Evolutionary conservation across 352 stramenopile species (phyloP).

Genomic region (Plasmopara halstedii): DNA sequence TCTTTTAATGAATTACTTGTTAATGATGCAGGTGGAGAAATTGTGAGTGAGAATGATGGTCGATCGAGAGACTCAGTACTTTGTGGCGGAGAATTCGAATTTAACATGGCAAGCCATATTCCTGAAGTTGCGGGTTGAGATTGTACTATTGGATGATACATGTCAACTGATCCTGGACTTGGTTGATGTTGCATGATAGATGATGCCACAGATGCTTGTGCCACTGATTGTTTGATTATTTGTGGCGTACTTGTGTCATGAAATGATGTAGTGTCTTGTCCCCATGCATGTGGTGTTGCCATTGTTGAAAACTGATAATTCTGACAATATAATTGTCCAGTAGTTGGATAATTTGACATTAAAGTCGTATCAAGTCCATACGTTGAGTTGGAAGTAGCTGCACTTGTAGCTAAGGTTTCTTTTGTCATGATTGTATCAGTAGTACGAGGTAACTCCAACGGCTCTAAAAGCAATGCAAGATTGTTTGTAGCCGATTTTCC

Average conservation of each 20-base stretch:
- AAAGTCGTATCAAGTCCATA: slow-evolving; percentile 19
- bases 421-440: slow-evolving; percentile 11
- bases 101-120: slow-evolving; percentile 23
- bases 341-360: slow-evolving; percentile 26
- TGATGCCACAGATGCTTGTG: not conserved
- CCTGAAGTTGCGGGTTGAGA: not conserved
- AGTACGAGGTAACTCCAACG: slow-evolving; percentile 24
- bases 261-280: not conserved
- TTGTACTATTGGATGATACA: slow-evolving; percentile 13
- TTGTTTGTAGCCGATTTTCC: slow-evolving; percentile 10
- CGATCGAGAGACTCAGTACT: no score
- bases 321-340: slow-evolving; percentile 2
- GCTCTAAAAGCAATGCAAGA: slow-evolving; percentile 25
- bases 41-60: slow-evolving; percentile 10
- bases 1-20: slow-evolving; percentile 28
- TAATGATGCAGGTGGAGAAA: slow-evolving; percentile 22
- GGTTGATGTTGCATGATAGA: slow-evolving; percentile 19
- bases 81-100: not conserved
- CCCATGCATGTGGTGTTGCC: not conserved
- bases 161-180: slow-evolving; percentile 20
- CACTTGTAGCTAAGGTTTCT: slow-evolving; percentile 17
- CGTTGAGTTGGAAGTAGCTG: slow-evolving; percentile 3
- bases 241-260: not conserved
- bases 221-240: not conserved
- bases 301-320: slow-evolving; percentile 3